Evolutionary conservation across 106 monocot species (phyloP), one percentile per base, ranked within the genome.

Genomic region (Amphibolis antarctica): DNA sequence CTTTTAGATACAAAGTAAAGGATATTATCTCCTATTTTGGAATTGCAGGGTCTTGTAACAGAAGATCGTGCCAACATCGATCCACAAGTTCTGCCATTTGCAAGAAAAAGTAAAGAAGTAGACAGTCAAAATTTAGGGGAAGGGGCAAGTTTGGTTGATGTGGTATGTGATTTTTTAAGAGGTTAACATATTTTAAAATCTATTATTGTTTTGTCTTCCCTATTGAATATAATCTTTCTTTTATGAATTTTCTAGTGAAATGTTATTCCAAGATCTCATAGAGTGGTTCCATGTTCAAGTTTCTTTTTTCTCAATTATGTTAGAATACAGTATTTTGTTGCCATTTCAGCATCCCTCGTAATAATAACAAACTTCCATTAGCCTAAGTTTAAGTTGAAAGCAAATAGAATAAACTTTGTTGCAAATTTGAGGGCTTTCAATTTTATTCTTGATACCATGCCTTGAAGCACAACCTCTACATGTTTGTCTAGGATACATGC

Each of bases 121-220:
- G 59, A 61, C 11, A 76, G 68, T 55, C 89, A 84, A 62, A 84
- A 86, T 66, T 67, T 90, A 80, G 79, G 75, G 31, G 94, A 96
- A 74, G 94, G 94, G 12, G 76, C 86, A 51, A 80, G 73, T 70
- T 70, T 96, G 31, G 83, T 65, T 75, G 94, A 96, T 86, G 94
- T 96, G 84, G 94, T 96, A 86, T 64, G 72, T 44, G 57, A 69
- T 22, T 22, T 63, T 36, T 36, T 36, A 4, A 36, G n/a, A 4
- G 36, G 7, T 36, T 36, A 36, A 11, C 54, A 23, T 55, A 55
- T 55, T 55, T 23, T 25, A 55, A 23, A 55, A 55, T 55, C 4
- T 25, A 23, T 9, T 10, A 4, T 21, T 23, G 24, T 1, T 21
- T 55, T 19, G 54, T 18, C 3, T 4, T 23, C 19, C 19, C 3